These are phyloP conservation scores for Lagenidium sp. DNA, from an alignment of 352 stramenopile species.

Conservation along the genomic window DNA sequence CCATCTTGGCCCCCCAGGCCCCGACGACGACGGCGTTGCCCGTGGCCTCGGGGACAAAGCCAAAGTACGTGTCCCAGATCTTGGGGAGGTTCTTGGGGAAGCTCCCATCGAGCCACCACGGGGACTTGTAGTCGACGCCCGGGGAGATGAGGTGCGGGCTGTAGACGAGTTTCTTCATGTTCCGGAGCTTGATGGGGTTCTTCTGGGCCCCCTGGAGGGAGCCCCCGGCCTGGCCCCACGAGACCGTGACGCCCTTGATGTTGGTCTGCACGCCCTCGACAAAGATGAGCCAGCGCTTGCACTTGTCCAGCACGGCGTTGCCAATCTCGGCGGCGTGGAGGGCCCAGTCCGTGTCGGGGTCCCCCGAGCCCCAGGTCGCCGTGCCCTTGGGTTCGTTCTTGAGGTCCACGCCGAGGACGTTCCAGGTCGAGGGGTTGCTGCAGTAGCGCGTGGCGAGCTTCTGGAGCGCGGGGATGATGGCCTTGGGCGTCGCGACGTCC, in stretches of 20 bases:
- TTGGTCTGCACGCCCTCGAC: constrained; percentile 70
- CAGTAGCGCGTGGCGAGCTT: constrained; percentile 54
- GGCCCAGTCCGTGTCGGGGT: constrained; percentile 55
- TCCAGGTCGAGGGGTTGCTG: constrained; percentile 48
- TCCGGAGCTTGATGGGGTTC: constrained; percentile 51
- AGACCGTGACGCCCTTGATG: constrained; percentile 38
- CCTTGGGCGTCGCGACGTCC: constrained; percentile 33
- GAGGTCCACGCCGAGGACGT: constrained; percentile 66
- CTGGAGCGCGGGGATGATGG: constrained; percentile 47
- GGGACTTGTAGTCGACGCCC: constrained; percentile 48
- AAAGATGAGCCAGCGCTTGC: constrained; percentile 54
- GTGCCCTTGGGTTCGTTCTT: constrained; percentile 75
- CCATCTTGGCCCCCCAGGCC: constrained; percentile 58
- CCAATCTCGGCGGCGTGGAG: constrained; percentile 51
- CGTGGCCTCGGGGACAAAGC: constrained; percentile 45
- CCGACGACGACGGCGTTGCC: constrained; percentile 52
- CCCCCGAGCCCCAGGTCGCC: constrained; percentile 50
- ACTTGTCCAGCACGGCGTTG: constrained; percentile 56
- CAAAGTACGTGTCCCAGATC: constrained; percentile 63
- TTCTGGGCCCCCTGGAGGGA: constrained; percentile 50
- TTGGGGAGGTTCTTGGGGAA: constrained; percentile 62
- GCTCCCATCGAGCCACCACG: constrained; percentile 43
- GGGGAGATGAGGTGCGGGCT: constrained; percentile 57
- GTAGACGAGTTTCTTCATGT: constrained; percentile 66
- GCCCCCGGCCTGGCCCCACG: constrained; percentile 52